Conservation (phyloP, 257 asterid species). For the Jacaranda mimosifolia region DNA sequence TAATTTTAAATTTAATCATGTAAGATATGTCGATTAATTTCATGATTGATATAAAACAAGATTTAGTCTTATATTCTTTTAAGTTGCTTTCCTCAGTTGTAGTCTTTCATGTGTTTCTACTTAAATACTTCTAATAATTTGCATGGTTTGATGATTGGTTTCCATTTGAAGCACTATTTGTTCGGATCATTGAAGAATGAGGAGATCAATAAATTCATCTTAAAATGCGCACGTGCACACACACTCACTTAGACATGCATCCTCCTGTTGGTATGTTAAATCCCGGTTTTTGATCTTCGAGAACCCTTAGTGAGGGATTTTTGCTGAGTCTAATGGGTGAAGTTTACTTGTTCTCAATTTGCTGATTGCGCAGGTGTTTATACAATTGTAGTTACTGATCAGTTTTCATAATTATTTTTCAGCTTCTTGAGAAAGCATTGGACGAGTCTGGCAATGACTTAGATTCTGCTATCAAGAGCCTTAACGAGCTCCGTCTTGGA, state of each 20-base stretch:
- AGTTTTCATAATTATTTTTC: slow-evolving; percentile 18
- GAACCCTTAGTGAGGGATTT: neutral
- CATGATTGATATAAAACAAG: neutral
- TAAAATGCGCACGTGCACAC: no score
- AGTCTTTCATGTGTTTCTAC: neutral
- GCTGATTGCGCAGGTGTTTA: slow-evolving; percentile 11
- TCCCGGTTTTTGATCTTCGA: neutral
- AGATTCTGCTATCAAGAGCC: slow-evolving; percentile 59
- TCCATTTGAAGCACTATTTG: neutral
- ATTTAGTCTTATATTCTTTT: neutral
- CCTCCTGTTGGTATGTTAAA: slow-evolving; percentile 2
- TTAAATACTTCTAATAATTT: neutral
- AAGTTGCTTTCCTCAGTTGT: neutral
- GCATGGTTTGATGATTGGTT: no score
- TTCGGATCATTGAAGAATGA: slow-evolving; percentile 13
- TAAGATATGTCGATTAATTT: neutral
- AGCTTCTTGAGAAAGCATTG: slow-evolving; percentile 66
- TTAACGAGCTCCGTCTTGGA: slow-evolving; percentile 57
- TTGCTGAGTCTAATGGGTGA: slow-evolving; percentile 23
- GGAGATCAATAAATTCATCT: neutral
- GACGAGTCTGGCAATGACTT: slow-evolving; percentile 61
- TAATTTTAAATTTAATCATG: neutral
- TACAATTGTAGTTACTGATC: slow-evolving; percentile 19
- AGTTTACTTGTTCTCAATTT: slow-evolving; percentile 16
- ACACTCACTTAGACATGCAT: no score